Base-by-base conservation (phyloP, 345 rosid genomes). In the Psidium friedrichsthalianum region DNA sequence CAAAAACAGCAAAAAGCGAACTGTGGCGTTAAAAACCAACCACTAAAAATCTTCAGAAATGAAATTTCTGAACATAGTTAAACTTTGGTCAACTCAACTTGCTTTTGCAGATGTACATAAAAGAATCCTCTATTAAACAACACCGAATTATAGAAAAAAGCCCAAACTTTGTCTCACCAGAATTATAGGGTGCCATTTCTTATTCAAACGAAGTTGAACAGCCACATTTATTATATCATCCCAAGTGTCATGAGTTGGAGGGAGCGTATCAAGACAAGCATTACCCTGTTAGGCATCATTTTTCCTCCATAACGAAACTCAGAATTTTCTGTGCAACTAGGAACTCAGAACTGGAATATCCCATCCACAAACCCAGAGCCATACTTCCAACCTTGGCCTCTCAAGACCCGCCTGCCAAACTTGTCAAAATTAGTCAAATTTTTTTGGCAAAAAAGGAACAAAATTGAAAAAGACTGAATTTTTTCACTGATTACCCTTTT, bases 321-420 rank as follows among this genome's bases (percentile, higher is more conserved):
- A 94, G 89, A 85, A 96, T 92, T 85, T 92, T 91, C 89, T 92
- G 97, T 88, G 98, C 97, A 87, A 87, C 87, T 86, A 78, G 98
- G 96, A 83, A 83, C 98, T 94, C 84, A 95, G 83, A 49, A 96
- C 99, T 6, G 98, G 90, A 96, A 96, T 27, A 96, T 91, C 69
- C 98, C 98, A 91, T 96, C 98, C 1, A 95, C 99, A 86, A 96
- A 96, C 6, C 98, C 98, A 15, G 99, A 96, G 44, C 98, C 98
- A 44, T 96, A 96, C 87, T 96, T 95, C 99, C 98, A 95, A 88
- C 99, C 99, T 88, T 90, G 85, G 42, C 99, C 98, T 49, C 95
- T 95, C 86, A 96, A 87, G 98, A 91, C 47, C 99, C 98, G 89
- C 97, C 99, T 96, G 87, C 85, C 54, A 82, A 49, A 51, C 58